Conservation (phyloP, 331 rosid genomes). For the Dryas integrifolia region DNA sequence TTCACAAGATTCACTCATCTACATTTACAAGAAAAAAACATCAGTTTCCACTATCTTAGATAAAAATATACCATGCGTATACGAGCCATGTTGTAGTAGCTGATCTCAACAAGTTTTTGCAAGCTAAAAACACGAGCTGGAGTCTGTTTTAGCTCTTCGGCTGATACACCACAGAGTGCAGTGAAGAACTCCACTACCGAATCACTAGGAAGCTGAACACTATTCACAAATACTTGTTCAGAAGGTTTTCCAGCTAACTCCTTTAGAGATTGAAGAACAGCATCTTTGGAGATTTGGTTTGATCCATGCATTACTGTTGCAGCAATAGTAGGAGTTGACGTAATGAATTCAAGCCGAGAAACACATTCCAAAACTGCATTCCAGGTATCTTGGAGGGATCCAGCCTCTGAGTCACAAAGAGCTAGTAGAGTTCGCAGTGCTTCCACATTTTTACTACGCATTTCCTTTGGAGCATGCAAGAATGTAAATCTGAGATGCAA, state of each 20-base stretch:
- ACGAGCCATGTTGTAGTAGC: constrained; percentile 98
- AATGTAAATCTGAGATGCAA: constrained; percentile 79
- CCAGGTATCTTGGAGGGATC: constrained; percentile 96
- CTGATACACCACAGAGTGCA: constrained; percentile 97
- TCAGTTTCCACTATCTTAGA: constrained; percentile 11
- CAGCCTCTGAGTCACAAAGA: constrained; percentile 75
- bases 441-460: constrained; percentile 98
- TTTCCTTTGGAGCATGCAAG: constrained; percentile 99
- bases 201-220: constrained; percentile 94
- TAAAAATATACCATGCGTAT: constrained; percentile 76
- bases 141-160: constrained; percentile 90
- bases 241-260: constrained; percentile 97
- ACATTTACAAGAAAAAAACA: constrained; percentile 23
- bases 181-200: constrained; percentile 92
- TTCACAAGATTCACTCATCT: constrained; percentile 5
- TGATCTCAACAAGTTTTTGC: constrained; percentile 98
- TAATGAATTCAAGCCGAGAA: constrained; percentile 89
- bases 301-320: constrained; percentile 96
- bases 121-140: constrained; percentile 99
- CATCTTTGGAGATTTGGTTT: constrained; percentile 93
- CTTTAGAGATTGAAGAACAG: constrained; percentile 82
- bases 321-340: constrained; percentile 75
- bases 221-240: constrained; percentile 91
- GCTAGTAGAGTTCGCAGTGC: constrained; percentile 78
- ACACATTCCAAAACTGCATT: constrained; percentile 98